These are phyloP conservation scores for Linum tenue DNA, from an alignment of 345 rosid genomes.

Conservation along the genomic window DNA sequence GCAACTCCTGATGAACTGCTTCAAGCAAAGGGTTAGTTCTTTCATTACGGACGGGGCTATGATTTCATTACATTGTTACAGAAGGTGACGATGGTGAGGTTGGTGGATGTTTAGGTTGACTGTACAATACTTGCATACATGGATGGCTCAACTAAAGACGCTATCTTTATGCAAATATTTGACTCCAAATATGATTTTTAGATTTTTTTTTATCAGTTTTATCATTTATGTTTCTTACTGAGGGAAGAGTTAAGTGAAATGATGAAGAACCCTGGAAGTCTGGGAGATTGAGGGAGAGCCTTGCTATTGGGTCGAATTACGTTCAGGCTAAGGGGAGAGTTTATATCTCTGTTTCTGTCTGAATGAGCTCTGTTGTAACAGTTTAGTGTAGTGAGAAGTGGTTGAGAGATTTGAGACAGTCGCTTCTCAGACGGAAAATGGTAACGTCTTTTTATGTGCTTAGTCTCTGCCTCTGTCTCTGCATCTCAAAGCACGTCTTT, in stretches of 20 bases:
- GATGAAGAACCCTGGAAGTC: background rate
- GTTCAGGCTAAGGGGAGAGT: no score
- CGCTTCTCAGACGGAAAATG: no score
- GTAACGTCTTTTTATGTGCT: no score
- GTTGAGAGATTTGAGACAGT: no score
- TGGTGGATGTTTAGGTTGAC: conserved; percentile 37
- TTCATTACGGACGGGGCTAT: conserved; percentile 19
- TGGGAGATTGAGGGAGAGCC: no score
- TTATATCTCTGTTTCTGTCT: no score
- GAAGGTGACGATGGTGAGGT: conserved; percentile 1
- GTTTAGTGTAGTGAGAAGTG: no score
- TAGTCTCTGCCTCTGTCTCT: no score
- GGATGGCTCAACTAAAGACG: background rate
- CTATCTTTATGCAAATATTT: background rate
- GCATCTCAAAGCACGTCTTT: no score
- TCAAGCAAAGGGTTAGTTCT: conserved; percentile 31
- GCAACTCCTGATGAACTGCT: conserved; percentile 97
- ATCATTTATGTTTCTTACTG: background rate
- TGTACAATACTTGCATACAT: conserved; percentile 39
- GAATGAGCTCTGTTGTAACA: no score
- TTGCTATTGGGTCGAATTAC: no score
- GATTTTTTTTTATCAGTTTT: background rate
- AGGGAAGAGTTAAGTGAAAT: background rate
- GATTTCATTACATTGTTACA: conserved; percentile 38
- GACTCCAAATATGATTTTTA: background rate